Conservation (phyloP, 345 rosid genomes). For the Melaleuca quinquenervia region DNA sequence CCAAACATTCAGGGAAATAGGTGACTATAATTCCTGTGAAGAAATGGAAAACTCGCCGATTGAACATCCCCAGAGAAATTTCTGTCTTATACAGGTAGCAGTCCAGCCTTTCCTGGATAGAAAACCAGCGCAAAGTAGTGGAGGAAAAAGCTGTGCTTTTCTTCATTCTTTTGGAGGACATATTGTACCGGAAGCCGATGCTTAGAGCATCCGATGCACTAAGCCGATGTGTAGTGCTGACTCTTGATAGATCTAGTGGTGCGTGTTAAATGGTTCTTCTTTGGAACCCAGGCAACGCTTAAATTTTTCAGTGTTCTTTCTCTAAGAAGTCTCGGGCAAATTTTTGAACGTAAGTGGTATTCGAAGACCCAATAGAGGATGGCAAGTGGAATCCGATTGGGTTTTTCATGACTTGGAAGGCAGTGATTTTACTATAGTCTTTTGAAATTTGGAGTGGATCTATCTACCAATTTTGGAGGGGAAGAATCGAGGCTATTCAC, state of each 20-base stretch:
- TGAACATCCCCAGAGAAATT: background rate
- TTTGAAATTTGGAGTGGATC: background rate
- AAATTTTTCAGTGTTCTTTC: background rate
- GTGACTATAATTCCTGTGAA: conserved; percentile 69
- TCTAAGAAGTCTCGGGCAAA: background rate
- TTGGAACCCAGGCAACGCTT: background rate
- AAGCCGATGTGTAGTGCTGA: no score
- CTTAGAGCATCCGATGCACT: background rate
- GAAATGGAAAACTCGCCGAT: conserved; percentile 34
- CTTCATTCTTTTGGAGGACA: background rate
- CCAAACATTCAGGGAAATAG: conserved; percentile 45
- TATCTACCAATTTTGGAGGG: background rate
- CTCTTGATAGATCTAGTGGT: background rate
- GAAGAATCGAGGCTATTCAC: background rate
- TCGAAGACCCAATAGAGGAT: background rate
- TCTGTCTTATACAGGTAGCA: background rate
- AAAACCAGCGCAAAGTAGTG: background rate
- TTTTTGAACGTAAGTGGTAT: background rate
- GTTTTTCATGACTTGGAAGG: background rate
- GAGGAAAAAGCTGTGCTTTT: background rate
- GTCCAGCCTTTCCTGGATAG: background rate
- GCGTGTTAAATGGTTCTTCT: background rate
- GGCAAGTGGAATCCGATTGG: background rate
- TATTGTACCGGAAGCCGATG: background rate
- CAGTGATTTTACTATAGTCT: background rate